Base-by-base conservation (phyloP, 1,284 basidiomycete genomes). In the Flammula alnicola region DNA sequence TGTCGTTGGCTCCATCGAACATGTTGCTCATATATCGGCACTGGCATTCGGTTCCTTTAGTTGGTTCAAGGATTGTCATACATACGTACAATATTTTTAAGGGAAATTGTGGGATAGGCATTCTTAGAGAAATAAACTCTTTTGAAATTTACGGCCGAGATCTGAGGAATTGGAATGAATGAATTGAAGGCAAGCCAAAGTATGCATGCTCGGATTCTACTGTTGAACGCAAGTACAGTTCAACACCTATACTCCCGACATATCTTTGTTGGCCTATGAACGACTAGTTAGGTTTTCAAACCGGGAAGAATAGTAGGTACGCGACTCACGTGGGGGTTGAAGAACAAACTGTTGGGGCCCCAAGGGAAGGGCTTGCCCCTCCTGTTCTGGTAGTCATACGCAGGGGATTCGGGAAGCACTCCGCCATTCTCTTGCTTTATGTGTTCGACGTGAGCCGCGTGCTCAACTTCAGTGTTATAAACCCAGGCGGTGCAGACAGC, bases 311-410 rank as follows among this genome's bases (percentile, higher is more conserved):
- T 5, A 5, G 14, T 22, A 12, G 3, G 20, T 16, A 14, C 5
- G 40, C 17, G 19, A 67, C 82, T 29, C 63, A 89, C 90, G 57
- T 82, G 74, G 40, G 83, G 67, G 69, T 91, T 93, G 74, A 80
- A 93, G 79, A 93, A 93, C 11, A 93, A 76, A 17, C 79, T 79
- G 78, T 93, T 91, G 62, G 61, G 68, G 31, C 91, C 91, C 90
- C 91, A 93, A 8, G 91, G 89, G 78, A 80, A 93, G 29, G 88
- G 86, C 73, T 89, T 88, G 55, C 66, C 66, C 55, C 91, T 77
- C 62, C 76, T 81, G 76, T 92, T 91, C 67, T 93, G 65, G 75
- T 88, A 90, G 40, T 88, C 80, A 66, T 86, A 94, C 22, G 72
- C 72, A 45, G 91, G 88, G 22, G 78, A 69, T 59, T 87, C 80